Evolutionary conservation across 768 basidiomycete genomes (phyloP).

Genomic region (Gloeopeniophorella convolvens): DNA sequence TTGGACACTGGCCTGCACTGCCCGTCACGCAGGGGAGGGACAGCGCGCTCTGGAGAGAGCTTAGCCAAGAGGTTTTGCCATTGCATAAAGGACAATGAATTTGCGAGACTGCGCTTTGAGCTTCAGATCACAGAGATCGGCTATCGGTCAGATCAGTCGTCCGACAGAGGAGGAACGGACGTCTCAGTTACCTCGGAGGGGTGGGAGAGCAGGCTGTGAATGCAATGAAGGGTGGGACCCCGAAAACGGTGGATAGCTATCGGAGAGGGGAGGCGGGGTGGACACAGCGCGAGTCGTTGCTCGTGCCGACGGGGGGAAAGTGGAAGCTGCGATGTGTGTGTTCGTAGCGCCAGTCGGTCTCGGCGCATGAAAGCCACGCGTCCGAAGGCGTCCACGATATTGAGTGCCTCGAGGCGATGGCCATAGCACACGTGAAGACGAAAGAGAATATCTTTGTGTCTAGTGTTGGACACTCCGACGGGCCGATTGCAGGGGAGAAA

Average conservation of each 20-base stretch:
- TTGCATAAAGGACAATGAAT: constrained; percentile 5
- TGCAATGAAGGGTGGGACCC: constrained; percentile 11
- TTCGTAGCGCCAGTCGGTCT: constrained; percentile 1
- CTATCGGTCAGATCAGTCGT: constrained; percentile 2
- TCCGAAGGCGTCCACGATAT: not conserved
- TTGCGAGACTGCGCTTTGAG: not conserved
- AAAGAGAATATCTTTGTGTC: not conserved
- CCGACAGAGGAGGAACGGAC: not conserved
- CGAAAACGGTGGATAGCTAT: constrained; percentile 5
- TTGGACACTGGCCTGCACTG: constrained; percentile 15
- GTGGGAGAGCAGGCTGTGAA: constrained; percentile 9
- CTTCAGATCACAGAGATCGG: not conserved
- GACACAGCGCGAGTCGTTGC: constrained; percentile 12
- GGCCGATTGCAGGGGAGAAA: not conserved
- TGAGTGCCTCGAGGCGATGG: not conserved
- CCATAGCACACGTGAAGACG: constrained; percentile 1
- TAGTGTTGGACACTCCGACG: not conserved
- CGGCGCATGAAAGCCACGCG: constrained; percentile 14
- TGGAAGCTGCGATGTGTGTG: not conserved
- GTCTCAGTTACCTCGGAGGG: not conserved
- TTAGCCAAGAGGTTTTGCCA: constrained; percentile 5
- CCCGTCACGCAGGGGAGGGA: constrained; percentile 13
- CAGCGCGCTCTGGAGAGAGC: constrained; percentile 12
- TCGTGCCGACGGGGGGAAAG: not conserved
- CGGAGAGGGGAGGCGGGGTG: not conserved